Evolutionary conservation across 2,329 filamentous ascomycete genomes (phyloP), one percentile per base, ranked within the genome.

Genomic region (Clonostachys rhizophaga): DNA sequence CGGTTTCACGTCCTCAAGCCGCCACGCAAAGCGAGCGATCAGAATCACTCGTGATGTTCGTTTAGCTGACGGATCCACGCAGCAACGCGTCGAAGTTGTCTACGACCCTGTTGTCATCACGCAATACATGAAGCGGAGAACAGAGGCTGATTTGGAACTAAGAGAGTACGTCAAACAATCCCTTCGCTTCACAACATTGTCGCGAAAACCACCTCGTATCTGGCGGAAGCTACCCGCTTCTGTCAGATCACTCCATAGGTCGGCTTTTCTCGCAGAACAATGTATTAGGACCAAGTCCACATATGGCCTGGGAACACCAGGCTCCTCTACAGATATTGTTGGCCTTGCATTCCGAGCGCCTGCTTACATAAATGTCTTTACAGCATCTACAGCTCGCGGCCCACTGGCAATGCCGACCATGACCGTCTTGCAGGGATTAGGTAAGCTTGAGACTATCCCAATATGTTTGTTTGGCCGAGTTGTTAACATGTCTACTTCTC

Each of bases 61-160:
- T 47, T 60, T 66, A 49, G 52, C 67, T 5, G 69, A 73, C 50
- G 71, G 71, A 35, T 72, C 81, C 41, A 74, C 66, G 45, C 84
- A 86, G 55, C 75, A 79, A 40, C 79, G 81, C 53, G 84, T 86
- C 47, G 79, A 90, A 55, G 68, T 84, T 14, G 76, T 95, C 33
- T 84, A 85, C 55, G 91, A 97, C 62, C 83, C 87, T 3, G 84
- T 89, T 44, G 90, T 97, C 44, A 95, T 96, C 65, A 83, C 87
- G 50, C 87, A 91, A 64, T 99, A 99, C 64, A 79, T 88, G 61
- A 91, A 88, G 68, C 78, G 87, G 52, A 84, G 88, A 54, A 81
- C 86, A 50, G 81, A 85, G 54, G 76, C 82, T 51, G 83, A 90
- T 53, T 77, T 89, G 49, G 79, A 88, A 53, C 80, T 82, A 52